These are phyloP conservation scores for Zizania latifolia DNA, from an alignment of 176 grass and related monocot species.

Conservation along the genomic window DNA sequence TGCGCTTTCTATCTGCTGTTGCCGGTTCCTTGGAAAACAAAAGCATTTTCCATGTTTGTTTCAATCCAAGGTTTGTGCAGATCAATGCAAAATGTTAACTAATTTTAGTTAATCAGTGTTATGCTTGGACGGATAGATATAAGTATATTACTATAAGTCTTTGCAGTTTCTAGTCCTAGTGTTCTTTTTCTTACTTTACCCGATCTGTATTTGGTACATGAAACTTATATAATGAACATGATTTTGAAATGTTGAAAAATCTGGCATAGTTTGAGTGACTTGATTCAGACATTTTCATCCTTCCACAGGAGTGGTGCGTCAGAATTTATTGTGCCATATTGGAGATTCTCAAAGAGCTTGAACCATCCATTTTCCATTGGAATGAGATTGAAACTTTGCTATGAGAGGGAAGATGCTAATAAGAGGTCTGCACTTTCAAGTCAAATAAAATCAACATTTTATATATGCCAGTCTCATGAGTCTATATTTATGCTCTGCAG, in stretches of 20 bases:
- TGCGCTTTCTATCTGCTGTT: conserved; percentile 38
- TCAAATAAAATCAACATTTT: neutral
- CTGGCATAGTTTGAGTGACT: neutral
- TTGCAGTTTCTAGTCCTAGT: neutral
- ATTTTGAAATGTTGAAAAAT: neutral
- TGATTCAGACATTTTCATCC: neutral
- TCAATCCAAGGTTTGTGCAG: conserved; percentile 69
- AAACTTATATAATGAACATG: neutral
- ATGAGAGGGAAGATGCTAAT: conserved; percentile 68
- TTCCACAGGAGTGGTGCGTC: conserved; percentile 59
- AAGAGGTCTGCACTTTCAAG: conserved; percentile 53
- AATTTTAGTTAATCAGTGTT: neutral
- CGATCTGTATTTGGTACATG: neutral
- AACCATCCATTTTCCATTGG: conserved; percentile 57
- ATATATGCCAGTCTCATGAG: neutral
- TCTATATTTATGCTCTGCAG: conserved; percentile 41
- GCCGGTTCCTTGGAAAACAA: conserved; percentile 41
- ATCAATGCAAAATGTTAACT: neutral
- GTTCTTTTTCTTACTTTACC: neutral
- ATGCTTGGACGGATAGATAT: neutral
- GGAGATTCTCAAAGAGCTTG: conserved; percentile 58
- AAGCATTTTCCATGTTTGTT: conserved; percentile 68
- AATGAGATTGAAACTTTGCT: conserved; percentile 73
- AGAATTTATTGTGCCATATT: conserved; percentile 76
- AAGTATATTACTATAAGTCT: neutral